Conservation (phyloP, 257 asterid species). For the Paraleonurus japonicus region DNA sequence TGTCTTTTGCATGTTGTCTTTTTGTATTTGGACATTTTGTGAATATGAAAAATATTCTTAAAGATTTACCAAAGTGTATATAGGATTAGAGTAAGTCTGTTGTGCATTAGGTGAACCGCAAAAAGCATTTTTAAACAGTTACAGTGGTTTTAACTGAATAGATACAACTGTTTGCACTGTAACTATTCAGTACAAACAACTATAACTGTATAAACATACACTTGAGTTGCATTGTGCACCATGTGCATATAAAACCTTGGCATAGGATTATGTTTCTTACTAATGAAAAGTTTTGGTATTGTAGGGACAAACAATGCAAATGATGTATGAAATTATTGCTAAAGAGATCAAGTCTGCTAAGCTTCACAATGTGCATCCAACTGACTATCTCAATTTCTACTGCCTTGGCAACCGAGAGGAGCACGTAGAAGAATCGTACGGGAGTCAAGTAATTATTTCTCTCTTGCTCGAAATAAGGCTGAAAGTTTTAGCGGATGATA, state of each 20-base stretch:
- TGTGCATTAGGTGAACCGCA: too few relatives aligned
- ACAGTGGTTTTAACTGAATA: too few relatives aligned
- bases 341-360: conserved; percentile 37
- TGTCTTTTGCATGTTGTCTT: too few relatives aligned
- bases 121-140: too few relatives aligned
- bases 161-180: too few relatives aligned
- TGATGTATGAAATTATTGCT: conserved; percentile 57
- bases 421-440: conserved; percentile 24
- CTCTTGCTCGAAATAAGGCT: not conserved
- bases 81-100: too few relatives aligned
- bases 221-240: too few relatives aligned
- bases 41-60: not conserved
- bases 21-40: not conserved
- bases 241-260: too few relatives aligned
- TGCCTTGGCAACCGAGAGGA: conserved; percentile 64
- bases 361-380: conserved; percentile 41
- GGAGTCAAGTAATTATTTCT: conserved; percentile 37
- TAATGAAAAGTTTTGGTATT: conserved; percentile 14
- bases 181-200: too few relatives aligned
- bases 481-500: too few relatives aligned
- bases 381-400: conserved; percentile 58
- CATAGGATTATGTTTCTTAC: not conserved
- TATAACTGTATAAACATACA: too few relatives aligned
- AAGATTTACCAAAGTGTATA: not conserved
- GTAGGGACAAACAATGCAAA: conserved; percentile 71